Evolutionary conservation across 2,329 filamentous ascomycete species (phyloP).

Genomic region (Cadophora gregata): DNA sequence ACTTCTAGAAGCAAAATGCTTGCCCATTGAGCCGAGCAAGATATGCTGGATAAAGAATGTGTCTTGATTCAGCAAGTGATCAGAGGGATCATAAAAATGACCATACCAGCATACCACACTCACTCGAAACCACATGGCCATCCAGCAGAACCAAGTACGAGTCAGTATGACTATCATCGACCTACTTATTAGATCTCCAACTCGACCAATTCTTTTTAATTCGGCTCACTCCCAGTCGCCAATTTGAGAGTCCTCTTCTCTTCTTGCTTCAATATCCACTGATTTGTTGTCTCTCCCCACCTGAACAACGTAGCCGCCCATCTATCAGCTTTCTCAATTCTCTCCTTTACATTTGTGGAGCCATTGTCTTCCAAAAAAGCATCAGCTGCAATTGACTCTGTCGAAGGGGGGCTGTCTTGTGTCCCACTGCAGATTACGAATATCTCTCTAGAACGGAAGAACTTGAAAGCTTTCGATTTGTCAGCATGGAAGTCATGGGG

Average conservation of each 20-base stretch:
- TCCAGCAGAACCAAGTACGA: too few relatives aligned
- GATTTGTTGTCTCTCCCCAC: background rate
- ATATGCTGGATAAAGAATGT: too few relatives aligned
- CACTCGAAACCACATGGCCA: too few relatives aligned
- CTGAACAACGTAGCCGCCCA: background rate
- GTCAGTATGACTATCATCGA: too few relatives aligned
- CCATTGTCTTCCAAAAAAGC: background rate
- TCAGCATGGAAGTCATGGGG: background rate
- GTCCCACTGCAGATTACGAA: slow-evolving; percentile 7
- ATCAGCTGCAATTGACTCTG: background rate
- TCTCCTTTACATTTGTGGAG: background rate
- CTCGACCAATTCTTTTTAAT: background rate
- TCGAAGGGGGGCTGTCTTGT: background rate
- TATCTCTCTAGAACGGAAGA: background rate
- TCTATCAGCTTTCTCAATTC: background rate
- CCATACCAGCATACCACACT: too few relatives aligned
- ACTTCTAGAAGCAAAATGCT: too few relatives aligned
- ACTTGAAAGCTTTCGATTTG: background rate
- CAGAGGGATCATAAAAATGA: too few relatives aligned
- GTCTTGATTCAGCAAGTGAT: too few relatives aligned
- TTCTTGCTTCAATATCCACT: background rate
- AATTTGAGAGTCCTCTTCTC: background rate
- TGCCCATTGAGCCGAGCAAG: too few relatives aligned
- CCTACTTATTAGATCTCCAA: background rate
- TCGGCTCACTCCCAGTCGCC: background rate